Evolutionary conservation across 2,329 filamentous ascomycete species (phyloP), one percentile per base, ranked within the genome.

Genomic region (Aspergillus nomiae): DNA sequence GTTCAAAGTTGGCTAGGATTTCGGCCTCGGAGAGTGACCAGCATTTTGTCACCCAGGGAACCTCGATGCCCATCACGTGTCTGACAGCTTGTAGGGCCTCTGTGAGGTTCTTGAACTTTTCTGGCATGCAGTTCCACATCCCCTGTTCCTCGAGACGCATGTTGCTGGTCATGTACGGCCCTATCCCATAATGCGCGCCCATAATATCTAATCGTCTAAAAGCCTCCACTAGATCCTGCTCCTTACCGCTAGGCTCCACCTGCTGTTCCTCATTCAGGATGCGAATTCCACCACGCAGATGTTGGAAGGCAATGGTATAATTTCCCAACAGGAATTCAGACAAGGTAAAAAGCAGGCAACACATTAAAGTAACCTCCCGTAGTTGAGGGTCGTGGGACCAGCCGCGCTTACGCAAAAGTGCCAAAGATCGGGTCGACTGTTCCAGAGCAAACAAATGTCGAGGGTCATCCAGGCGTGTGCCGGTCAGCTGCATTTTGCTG

Each of bases 11-110:
- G 3, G 59, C 53, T 36, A 36, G 21, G 10, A 64, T 51, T 45
- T 69, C 62, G 21, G 26, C 9, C 5, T 43, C 53, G 19, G 65
- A 54, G 1, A 60, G 43, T 19, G 56, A 56, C 65, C 66, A 67
- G 60, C 58, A 64, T 11, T 50, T 32, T 16, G 63, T 63, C 9
- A 69, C 56, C 32, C 68, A 66, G 8, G 61, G 59, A 11, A 66
- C 57, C 24, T 57, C 61, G 3, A 41, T 41, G 43, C 63, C 57
- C 3, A 65, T 53, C 5, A 65, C 19, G 5, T 21, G 16, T 5
- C 24, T 14, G 1, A 51, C 6, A 4, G 34, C 24, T n/a, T 45
- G 19, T 24, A 26, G 32, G 1, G 54, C 53, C 0, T 45, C 53
- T 4, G 34, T 24, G 8, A 61, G 14, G 26, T 1, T 61, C 1